Percentiles rank a stretch among this genome's conserved stretches.
Evolutionary conservation across 495 filamentous ascomycete genomes (phyloP).

Genomic region (Schizothecium vesticola): DNA sequence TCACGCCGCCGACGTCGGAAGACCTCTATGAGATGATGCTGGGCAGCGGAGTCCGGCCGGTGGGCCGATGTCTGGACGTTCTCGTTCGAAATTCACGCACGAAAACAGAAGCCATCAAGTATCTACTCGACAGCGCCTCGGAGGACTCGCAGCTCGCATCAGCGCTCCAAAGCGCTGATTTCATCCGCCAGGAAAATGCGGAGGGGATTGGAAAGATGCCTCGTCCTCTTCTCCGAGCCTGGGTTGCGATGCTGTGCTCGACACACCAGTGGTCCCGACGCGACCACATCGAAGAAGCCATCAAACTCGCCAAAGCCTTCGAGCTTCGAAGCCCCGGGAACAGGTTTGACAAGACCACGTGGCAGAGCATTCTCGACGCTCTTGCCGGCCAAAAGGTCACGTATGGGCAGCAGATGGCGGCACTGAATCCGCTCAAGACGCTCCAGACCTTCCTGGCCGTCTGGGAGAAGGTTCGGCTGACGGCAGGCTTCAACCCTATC

Average conservation of each 20-base stretch:
- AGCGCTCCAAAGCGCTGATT: conserved; percentile 10
- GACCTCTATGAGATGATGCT: conserved; percentile 40
- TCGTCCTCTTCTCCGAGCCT: conserved; percentile 30
- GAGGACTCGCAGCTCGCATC: neutral
- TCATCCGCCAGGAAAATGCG: neutral
- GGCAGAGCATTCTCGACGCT: conserved; percentile 24
- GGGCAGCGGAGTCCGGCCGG: conserved; percentile 29
- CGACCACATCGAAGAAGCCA: conserved; percentile 15
- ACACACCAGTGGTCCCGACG: conserved; percentile 18
- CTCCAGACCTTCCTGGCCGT: conserved; percentile 17
- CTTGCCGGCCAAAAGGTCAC: conserved; percentile 18
- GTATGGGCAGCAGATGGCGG: conserved; percentile 4
- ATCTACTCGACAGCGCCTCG: conserved; percentile 33
- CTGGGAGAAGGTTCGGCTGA: conserved; percentile 6
- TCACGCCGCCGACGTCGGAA: conserved; percentile 32
- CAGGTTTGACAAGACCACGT: conserved; percentile 16
- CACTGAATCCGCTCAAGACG: conserved; percentile 13
- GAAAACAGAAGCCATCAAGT: conserved; percentile 26
- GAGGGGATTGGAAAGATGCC: conserved; percentile 7
- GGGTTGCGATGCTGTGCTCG: conserved; percentile 36
- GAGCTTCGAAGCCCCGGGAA: conserved; percentile 5
- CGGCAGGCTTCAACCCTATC: conserved; percentile 14
- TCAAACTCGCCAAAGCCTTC: conserved; percentile 14
- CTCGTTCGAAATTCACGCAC: conserved; percentile 33
- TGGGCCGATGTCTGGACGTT: conserved; percentile 28